Base-by-base conservation (phyloP, 2,329 filamentous ascomycete species). In the Cladophialophora yegresii region DNA sequence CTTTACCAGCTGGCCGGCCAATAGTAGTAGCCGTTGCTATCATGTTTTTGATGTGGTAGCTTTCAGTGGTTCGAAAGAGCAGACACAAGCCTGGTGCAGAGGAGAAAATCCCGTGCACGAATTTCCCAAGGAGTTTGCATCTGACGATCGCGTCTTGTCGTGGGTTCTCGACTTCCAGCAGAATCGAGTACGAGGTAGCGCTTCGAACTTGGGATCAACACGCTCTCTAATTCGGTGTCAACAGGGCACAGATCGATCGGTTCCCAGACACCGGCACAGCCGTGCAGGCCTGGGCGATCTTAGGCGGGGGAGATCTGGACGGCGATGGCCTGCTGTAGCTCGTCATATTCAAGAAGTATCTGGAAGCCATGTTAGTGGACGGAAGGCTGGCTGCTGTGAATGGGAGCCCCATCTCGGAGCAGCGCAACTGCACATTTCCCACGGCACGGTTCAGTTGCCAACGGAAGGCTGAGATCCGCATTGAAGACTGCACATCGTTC, bases 51-150 rank as follows among this genome's bases (percentile, higher is more conserved):
- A 28, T 20, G 20, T 16, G 40, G 23, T 50, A 22, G 32, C 30
- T 22, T 32, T 59, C 20, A 59, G 30, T 59, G 57, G 57, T 8
- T 26, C 36, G 8, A 22, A 49, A 58, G 56, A 49, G n/a, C 26
- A 33, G 8, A 50, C n/a, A 45, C 43, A 30, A 16, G 20, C 13
- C 22, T 22, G 6, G 5, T n/a, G 26, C 13, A 58, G 40, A 28
- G 36, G 26, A 16, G 12, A 30, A 23, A 10, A 23, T 16, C n/a
- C 23, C 22, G n/a, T 8, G 8, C 40, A 56, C 13, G 36, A 16
- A 43, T 9, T 43, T n/a, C n/a, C 26, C 6, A 40, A 40, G 33
- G 33, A 16, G 5, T 16, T 12, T 12, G 1, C 36, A 16, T 20
- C 16, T 43, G 36, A n/a, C 36, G 13, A 7, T 20, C 36, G 16